Evolutionary conservation across 2,329 filamentous ascomycete genomes (phyloP), one percentile per base, ranked within the genome.

Genomic region (Diaporthe nobilis): DNA sequence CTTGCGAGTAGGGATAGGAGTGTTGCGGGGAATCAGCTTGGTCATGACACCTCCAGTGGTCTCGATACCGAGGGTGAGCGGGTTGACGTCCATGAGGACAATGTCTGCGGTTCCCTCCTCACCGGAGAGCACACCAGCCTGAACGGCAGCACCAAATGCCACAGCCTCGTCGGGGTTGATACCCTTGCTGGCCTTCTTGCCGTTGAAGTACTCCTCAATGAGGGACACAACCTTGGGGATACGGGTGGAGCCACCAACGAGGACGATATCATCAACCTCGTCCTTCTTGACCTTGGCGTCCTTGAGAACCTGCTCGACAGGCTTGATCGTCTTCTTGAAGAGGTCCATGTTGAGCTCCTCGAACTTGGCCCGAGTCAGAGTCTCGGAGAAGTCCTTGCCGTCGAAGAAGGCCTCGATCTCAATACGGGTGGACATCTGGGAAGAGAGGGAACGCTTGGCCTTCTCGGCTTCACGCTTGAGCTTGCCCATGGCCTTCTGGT

Each of bases 121-220:
- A 80, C 95, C 95, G 81, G 95, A 94, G 78, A 99, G 90, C 83
- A 98, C 93, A 93, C 96, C 96, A 88, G 94, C 97, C 89, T 99
- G 97, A 81, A 98, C 95, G 81, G 97, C 96, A 79, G 97, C 97
- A 88, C 97, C 97, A 85, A 96, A 98, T 84, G 97, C 97, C 81
- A 98, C 97, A 88, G 97, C 97, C 90, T 98, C 97, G 84, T 99
- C 97, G 81, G 97, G 97, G 92, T 98, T 98, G 86, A 99, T 98
- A 88, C 95, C 95, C 95, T 98, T 98, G 91, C 94, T 96, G 81
- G 96, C 95, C 91, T 97, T 96, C 94, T 98, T 98, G 86, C 96
- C 94, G 81, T 84, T 89, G 85, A 98, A 98, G 92, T 91, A 98
- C 87, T 98, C 96, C 90, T 98, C 95, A 80, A 98, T 94, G 84